Evolutionary conservation across 1,284 basidiomycete species (phyloP), one percentile per base, ranked within the genome.

Genomic region (Cutaneotrichosporon spelunceum): DNA sequence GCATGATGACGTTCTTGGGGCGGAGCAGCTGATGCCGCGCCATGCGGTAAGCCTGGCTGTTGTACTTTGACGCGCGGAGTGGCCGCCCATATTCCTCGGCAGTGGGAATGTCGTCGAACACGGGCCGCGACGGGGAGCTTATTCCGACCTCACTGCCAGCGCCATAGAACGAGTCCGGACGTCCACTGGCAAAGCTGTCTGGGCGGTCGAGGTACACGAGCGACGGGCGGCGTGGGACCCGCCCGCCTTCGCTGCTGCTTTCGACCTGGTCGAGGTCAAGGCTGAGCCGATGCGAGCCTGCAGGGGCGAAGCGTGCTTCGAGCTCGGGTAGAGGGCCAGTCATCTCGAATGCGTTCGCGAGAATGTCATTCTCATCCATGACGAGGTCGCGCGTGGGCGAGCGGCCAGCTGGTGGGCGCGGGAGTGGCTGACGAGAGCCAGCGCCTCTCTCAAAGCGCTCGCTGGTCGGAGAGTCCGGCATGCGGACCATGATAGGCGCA

Each of bases 1-100:
- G 78, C 77, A 79, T 78, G 61, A 78, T 63, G 19, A 79, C 70
- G 8, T 70, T 73, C 56, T 73, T 73, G 4, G 78, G 78, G 1
- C 75, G 72, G 3, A 78, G 60, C 4, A 77, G 68, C 39, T 69
- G 65, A 5, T 62, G 59, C 4, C 71, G 67, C 53, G 64, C 56
- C 19, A 71, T 33, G 19, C 57, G 64, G 26, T 53, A 42, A 2
- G 66, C 57, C 27, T 64, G 42, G 45, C n/a, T 26, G 33, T 21
- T 33, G 60, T 75, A 76, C 57, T 69, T 68, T 14, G 64, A 53
- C 5, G 73, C 66, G 36, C 64, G 62, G 10, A 78, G 69, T 2
- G 76, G 72, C 49, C 68, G 62, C 33, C 72, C 74, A 45, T 71
- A 76, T 55, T 73, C 68, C 23, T 66, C 66, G 0, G 72, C 66